These are phyloP conservation scores for Rhizopogon roseolus DNA, from an alignment of 768 basidiomycete genomes.

Conservation along the genomic window DNA sequence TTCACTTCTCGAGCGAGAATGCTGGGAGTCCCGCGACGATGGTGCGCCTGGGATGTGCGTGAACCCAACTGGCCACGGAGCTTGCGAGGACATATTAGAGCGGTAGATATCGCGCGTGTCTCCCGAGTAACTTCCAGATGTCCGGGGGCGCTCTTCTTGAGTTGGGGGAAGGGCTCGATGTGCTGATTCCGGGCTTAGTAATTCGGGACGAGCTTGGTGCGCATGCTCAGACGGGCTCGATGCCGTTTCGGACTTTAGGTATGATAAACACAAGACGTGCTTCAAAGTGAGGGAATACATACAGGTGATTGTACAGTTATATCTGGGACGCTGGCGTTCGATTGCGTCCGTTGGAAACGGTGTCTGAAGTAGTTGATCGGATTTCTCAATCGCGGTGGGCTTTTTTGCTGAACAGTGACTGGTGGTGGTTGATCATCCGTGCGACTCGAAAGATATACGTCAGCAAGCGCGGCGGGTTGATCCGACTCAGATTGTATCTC, in stretches of 20 bases:
- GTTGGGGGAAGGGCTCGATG: constrained; percentile 18
- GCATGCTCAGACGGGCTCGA: constrained; percentile 27
- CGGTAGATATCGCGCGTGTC: constrained; percentile 3
- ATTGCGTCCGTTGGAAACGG: constrained; percentile 25
- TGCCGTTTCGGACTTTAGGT: constrained; percentile 34
- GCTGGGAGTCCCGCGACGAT: not conserved
- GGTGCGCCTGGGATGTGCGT: constrained; percentile 6
- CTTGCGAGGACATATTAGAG: constrained; percentile 7
- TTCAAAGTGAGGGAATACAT: not conserved
- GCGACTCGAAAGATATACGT: constrained; percentile 12
- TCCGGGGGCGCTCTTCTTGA: not conserved
- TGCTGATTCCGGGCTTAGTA: constrained; percentile 39
- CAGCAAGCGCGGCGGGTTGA: constrained; percentile 21
- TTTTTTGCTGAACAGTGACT: constrained; percentile 1
- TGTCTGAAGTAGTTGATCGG: constrained; percentile 16
- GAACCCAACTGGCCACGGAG: constrained; percentile 16
- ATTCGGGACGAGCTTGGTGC: constrained; percentile 30
- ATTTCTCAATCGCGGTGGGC: constrained; percentile 11
- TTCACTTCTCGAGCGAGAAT: constrained; percentile 1
- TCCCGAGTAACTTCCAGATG: not conserved
- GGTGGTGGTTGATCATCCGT: constrained; percentile 1
- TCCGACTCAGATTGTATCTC: constrained; percentile 12
- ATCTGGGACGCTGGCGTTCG: constrained; percentile 32
- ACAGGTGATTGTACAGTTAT: constrained; percentile 47
- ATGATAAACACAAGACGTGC: not conserved